Base-by-base conservation (phyloP, 2,329 filamentous ascomycete species). In the Madurella mycetomatis region DNA sequence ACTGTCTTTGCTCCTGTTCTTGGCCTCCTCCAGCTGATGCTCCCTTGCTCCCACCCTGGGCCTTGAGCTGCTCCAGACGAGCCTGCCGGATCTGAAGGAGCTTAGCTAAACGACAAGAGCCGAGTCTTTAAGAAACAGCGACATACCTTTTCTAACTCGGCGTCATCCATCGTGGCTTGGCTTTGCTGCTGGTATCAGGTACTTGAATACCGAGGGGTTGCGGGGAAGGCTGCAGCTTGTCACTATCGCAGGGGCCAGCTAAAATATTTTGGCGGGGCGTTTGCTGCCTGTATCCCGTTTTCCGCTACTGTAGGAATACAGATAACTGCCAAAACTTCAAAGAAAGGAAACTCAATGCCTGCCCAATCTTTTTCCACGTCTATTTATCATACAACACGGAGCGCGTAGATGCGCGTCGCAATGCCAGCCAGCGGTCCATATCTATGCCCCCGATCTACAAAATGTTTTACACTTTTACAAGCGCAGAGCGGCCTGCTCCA, bases 51-150 rank as follows among this genome's bases (percentile, higher is more conserved):
- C 76, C 77, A 60, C 80, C 74, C 72, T 88, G 78, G 65, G 91
- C 81, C 73, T 95, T 94, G 62, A 97, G 86, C 76, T 99, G 92
- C 73, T 92, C 89, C 51, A 96, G 85, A 59, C 94, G 90, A 66
- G 92, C 92, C 72, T 90, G 88, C 69, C 92, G 81, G 69, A 97
- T 96, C 87, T 96, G 67, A 19, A 41, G 32, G 12, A 7, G 8
- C 31, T 54, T 17, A 50, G 41, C 44, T 41, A n/a, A 40, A n/a
- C 0, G 11, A 9, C 25, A n/a, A 41, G n/a, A 37, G 5, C 12
- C 9, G 2, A 46, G 1, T n/a, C 2, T 11, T 11, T 25, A 9
- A 37, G 12, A 5, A 25, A 37, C 1, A 43, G 15, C 30, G 47
- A 13, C 60, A 30, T 41, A 72, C 71, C 62, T 68, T 65, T 48